A percentile compares a stretch with the other conserved stretches of the same genome.
Evolutionary conservation across 2,329 filamentous ascomycete genomes (phyloP).

Genomic region (Ilyonectria mors-panacis): DNA sequence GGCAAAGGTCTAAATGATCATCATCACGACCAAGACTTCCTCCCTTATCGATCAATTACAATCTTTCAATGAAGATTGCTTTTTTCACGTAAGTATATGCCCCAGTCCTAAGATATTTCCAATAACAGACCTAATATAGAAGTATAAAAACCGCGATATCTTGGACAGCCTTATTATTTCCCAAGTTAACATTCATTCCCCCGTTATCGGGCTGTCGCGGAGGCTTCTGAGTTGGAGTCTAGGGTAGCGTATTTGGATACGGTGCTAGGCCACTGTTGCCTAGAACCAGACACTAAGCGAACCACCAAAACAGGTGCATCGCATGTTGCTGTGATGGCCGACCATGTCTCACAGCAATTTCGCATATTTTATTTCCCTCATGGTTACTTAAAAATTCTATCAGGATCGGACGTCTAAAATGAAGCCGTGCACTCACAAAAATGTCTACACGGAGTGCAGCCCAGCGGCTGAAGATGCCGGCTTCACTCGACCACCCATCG

Average conservation of each 20-base stretch:
- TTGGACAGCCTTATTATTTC: too few relatives aligned
- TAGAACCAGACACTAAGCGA: neutral
- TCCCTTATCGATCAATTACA: too few relatives aligned
- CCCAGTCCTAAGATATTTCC: too few relatives aligned
- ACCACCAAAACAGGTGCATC: neutral
- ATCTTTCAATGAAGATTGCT: too few relatives aligned
- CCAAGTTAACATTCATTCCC: too few relatives aligned
- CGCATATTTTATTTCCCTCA: too few relatives aligned
- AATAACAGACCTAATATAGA: too few relatives aligned
- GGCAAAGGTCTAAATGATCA: too few relatives aligned
- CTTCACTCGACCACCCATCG: conserved; percentile 28
- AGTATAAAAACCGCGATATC: too few relatives aligned
- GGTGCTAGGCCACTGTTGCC: conserved; percentile 12
- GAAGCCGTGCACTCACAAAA: conserved; percentile 22
- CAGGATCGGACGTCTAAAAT: neutral
- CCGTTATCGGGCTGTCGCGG: neutral
- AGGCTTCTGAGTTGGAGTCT: neutral
- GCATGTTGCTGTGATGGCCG: neutral
- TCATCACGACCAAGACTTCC: too few relatives aligned
- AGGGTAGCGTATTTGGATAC: neutral
- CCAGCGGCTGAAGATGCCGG: conserved; percentile 28
- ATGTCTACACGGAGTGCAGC: conserved; percentile 29
- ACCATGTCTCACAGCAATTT: neutral
- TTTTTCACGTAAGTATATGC: too few relatives aligned
- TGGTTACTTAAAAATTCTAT: neutral